Evolutionary conservation across 441 rosid species (phyloP).

Genomic region (Theobroma grandiflorum): DNA sequence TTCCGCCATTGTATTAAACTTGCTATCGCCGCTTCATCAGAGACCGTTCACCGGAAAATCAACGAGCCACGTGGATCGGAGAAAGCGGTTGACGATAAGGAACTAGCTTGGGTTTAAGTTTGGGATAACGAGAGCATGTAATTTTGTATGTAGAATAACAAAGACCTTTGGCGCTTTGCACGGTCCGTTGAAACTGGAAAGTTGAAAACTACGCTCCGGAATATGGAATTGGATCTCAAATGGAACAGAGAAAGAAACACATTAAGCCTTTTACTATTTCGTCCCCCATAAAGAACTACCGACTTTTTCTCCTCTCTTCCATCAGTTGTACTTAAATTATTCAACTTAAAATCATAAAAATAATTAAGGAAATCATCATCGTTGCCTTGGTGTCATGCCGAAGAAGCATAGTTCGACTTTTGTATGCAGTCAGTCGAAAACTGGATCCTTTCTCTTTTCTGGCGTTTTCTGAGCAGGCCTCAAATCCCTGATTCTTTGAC

Average conservation of each 20-base stretch:
- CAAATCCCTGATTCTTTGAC: too few relatives aligned
- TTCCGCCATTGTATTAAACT: conserved; percentile 51
- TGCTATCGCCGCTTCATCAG: conserved; percentile 17
- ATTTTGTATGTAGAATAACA: neutral
- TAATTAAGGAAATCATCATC: too few relatives aligned
- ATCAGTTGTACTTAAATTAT: too few relatives aligned
- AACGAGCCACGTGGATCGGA: neutral
- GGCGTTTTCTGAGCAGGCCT: neutral
- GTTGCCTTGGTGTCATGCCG: neutral
- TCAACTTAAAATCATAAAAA: too few relatives aligned
- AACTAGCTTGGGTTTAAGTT: neutral
- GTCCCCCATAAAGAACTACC: neutral
- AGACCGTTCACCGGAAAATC: conserved; percentile 11
- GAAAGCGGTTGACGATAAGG: neutral
- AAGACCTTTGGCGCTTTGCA: conserved; percentile 7
- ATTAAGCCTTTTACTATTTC: neutral
- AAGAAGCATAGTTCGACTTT: too few relatives aligned
- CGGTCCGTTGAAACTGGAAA: neutral
- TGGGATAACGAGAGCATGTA: neutral
- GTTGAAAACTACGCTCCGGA: neutral
- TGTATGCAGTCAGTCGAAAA: neutral
- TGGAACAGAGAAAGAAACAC: neutral
- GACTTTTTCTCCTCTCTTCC: too few relatives aligned
- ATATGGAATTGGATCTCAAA: neutral
- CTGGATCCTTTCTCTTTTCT: too few relatives aligned